phyloP scores from a whole-genome alignment of 202 grass and related monocot species.

The Musa balbisiana region DNA sequence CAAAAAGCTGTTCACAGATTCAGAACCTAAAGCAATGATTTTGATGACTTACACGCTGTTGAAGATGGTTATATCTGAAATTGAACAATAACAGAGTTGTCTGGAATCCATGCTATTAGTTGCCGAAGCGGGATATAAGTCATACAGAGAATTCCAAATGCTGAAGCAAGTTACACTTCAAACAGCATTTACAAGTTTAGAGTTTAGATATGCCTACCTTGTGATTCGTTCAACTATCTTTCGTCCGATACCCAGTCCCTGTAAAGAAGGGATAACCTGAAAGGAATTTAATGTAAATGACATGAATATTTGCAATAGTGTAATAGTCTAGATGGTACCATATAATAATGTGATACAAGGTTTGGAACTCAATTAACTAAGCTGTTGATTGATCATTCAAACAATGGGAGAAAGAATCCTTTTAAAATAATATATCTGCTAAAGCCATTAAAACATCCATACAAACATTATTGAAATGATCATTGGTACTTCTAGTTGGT shows the following conservation, averaged over 20 bases:
- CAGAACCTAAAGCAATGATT: neutral
- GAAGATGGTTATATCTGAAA: neutral
- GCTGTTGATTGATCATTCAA: neutral
- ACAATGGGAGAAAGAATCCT: neutral
- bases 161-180: neutral
- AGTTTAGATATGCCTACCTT: conserved; percentile 35
- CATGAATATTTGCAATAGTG: conserved; percentile 25
- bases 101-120: neutral
- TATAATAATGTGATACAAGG: conserved; percentile 3
- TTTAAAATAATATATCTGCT: neutral
- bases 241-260: conserved; percentile 72
- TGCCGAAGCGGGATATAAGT: neutral
- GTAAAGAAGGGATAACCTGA: conserved; percentile 73
- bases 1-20: neutral
- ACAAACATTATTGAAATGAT: neutral
- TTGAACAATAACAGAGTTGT: neutral
- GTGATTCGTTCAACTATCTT: conserved; percentile 76
- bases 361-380: neutral
- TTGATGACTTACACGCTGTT: neutral
- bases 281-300: conserved; percentile 55
- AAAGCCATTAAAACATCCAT: neutral
- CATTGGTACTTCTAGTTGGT: no score
- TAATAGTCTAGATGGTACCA: neutral
- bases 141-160: neutral
- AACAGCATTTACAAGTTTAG: conserved; percentile 2